These are phyloP conservation scores for Trichoderma simmonsii DNA, from an alignment of 2,329 filamentous ascomycete species.

Conservation along the genomic window DNA sequence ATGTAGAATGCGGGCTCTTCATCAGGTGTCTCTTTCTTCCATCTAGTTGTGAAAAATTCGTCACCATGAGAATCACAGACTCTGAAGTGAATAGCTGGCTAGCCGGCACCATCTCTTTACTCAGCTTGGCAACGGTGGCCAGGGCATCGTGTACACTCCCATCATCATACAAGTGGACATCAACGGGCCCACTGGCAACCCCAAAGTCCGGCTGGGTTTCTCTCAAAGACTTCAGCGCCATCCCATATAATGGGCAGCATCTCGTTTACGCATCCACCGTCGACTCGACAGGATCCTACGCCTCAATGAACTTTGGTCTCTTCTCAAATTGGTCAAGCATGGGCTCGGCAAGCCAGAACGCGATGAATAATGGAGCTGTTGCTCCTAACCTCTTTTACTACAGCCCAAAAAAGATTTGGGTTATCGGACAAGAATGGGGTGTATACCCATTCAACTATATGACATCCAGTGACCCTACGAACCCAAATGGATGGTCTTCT, in stretches of 20 bases:
- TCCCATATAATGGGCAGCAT: neutral
- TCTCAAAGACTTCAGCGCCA: neutral
- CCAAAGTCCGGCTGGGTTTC: neutral
- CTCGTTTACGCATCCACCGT: neutral
- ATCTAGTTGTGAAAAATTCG: neutral
- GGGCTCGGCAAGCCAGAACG: neutral
- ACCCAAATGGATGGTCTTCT: neutral
- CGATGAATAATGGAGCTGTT: neutral
- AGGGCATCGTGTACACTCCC: neutral
- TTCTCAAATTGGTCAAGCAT: neutral
- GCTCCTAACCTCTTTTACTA: neutral
- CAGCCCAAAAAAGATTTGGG: neutral
- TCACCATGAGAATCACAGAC: neutral
- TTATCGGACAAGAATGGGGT: neutral
- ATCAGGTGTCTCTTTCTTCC: neutral
- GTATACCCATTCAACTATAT: neutral
- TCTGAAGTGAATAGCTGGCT: neutral
- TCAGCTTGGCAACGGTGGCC: neutral
- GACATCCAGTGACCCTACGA: neutral
- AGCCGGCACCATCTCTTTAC: neutral
- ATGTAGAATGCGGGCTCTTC: neutral
- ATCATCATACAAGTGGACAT: neutral
- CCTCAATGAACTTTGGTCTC: neutral
- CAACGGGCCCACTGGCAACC: neutral
- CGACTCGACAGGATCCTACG: neutral